Evolutionary conservation across 2,329 filamentous ascomycete genomes (phyloP), one percentile per base, ranked within the genome.

Genomic region (Byssochlamys sp.): DNA sequence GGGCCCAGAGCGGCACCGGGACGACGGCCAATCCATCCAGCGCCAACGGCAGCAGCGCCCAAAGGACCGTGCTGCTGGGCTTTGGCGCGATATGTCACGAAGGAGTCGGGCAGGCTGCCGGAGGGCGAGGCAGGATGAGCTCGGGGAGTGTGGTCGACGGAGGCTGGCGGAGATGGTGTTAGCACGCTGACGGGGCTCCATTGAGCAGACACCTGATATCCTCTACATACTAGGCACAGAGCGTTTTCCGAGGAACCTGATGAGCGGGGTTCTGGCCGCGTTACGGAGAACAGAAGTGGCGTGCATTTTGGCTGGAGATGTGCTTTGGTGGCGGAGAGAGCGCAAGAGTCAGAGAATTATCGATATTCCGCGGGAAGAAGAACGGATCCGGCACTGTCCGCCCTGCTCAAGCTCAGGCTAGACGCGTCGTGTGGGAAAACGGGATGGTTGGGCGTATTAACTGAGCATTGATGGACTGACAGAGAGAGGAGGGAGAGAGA

Each of bases 1-100:
- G 88, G 77, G 52, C 92, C 91, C 10, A 96, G 80, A 39, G 86
- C 78, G 60, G 84, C 76, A 57, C 90, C 91, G 9, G 88, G 73
- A 57, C 78, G 72, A 66, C 83, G 82, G 63, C 89, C 89, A 60
- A 79, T 72, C 55, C 64, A 65, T 55, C 75, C 70, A 65, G 69
- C 70, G 4, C 70, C 67, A 63, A 71, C 70, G 55, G 69, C 68
- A 55, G 66, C 63, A 57, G 61, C 64, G 57, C 66, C 67, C 55
- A 86, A 76, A n/a, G 84, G 84, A 56, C 84, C 84, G 71, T 86
- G 84, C 69, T 85, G 83, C 69, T 84, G 81, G 53, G 83, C 84
- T 74, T 84, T 82, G 65, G 81, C 74, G 62, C 84, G 78, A 76
- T 87, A 85, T 64, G 76, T 72, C 58, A 81, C 81, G 71, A 86